Base-by-base conservation (phyloP, 2,329 filamentous ascomycete species). In the Fusarium irregulare region DNA sequence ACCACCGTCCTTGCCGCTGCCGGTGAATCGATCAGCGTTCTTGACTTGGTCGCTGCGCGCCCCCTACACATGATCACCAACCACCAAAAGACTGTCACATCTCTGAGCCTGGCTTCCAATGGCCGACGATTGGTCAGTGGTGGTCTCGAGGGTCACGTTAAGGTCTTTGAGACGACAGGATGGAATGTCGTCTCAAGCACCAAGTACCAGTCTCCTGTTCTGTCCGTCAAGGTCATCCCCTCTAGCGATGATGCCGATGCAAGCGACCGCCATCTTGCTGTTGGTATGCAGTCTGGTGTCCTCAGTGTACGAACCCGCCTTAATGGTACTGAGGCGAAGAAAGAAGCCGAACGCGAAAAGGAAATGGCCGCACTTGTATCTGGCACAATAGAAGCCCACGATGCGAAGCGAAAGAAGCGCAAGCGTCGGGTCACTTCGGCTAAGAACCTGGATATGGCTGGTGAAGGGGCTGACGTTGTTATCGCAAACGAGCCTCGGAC, bases 101-200 rank as follows among this genome's bases (percentile, higher is more conserved):
- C 92, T 10, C 86, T 99, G 57, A 91, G 91, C 54, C 84, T 97
- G 34, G 94, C 94, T 10, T 94, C 93, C 46, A 89, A 92, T 72
- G 93, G 92, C 48, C 89, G 89, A 53, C 89, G 96, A 53, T 86
- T 99, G 60, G 88, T 99, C 56, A 94, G 91, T 70, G 96, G 94
- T 80, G 94, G 91, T 21, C 86, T 99, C 47, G 96, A 99, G 79
- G 97, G 96, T 12, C 96, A 98, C 80, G 91, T 98, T 82, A 99
- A 99, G 82, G 89, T 99, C 41, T 98, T 97, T 76, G 95, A 98
- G 81, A 98, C 94, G 2, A 91, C 90, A 1, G 91, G 89, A 53
- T 99, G 96, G 96, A 97, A 98, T 77, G 93, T 98, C 10, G 94
- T 98, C n/a, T 92, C 93, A 41, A 95, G 93, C 54, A 89, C 92